Conservation (phyloP, 2,329 filamentous ascomycete genomes). For the Polytolypa hystricis region DNA sequence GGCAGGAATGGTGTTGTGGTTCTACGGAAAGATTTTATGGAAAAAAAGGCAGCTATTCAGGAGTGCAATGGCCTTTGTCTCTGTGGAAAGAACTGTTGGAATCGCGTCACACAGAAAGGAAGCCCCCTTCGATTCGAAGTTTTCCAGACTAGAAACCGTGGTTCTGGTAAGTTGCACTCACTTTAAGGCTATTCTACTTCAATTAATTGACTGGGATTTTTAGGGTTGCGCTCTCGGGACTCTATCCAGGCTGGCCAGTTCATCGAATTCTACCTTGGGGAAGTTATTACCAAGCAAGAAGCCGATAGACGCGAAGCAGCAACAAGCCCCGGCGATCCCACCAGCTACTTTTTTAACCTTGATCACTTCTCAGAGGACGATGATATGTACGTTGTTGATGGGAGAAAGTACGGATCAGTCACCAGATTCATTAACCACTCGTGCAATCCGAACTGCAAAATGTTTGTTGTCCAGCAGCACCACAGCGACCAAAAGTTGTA, state of each 20-base stretch:
- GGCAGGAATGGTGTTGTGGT: constrained; percentile 16
- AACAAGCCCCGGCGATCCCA: constrained; percentile 15
- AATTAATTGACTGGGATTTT: not conserved
- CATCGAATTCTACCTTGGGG: constrained; percentile 36
- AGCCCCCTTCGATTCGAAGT: constrained; percentile 31
- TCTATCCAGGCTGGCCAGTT: constrained; percentile 32
- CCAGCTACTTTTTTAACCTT: constrained; percentile 34
- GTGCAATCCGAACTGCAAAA: constrained; percentile 37
- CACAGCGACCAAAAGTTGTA: constrained; percentile 33
- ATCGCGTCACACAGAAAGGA: constrained; percentile 31
- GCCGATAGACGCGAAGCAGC: constrained; percentile 29
- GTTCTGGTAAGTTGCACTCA: constrained; percentile 24
- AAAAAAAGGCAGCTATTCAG: constrained; percentile 25
- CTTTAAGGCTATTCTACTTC: not conserved
- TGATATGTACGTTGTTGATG: constrained; percentile 32
- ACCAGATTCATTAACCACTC: constrained; percentile 40
- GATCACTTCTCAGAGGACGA: constrained; percentile 27
- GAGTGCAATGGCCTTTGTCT: constrained; percentile 31
- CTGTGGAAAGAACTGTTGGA: constrained; percentile 29
- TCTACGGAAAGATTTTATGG: constrained; percentile 21
- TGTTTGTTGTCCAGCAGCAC: constrained; percentile 32
- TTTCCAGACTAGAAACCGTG: constrained; percentile 31
- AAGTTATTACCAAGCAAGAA: constrained; percentile 29
- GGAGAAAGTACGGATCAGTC: constrained; percentile 29
- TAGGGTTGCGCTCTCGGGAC: constrained; percentile 30